A percentile compares a stretch with the other conserved stretches of the same genome.
Conservation (phyloP, 805 yeast genomes). For the Lachancea cidri region DNA sequence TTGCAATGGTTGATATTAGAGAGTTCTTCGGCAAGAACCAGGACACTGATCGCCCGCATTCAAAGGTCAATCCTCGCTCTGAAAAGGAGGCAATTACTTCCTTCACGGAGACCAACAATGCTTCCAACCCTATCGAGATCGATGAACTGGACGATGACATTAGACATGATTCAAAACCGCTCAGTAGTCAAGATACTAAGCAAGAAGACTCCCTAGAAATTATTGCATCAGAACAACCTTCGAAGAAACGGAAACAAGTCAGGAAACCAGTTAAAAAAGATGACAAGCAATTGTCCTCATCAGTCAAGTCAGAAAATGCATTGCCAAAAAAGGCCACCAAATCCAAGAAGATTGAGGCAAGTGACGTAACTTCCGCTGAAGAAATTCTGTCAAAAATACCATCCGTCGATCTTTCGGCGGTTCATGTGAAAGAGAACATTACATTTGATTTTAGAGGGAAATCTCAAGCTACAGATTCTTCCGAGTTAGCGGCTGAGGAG, state of each 20-base stretch:
- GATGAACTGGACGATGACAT: conserved; percentile 14
- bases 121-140: conserved; percentile 7
- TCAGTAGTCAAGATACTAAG: background rate
- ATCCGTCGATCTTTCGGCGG: conserved; percentile 60
- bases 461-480: conserved; percentile 34
- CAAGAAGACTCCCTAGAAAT: conserved; percentile 2
- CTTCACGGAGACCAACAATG: background rate
- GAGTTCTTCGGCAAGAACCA: conserved; percentile 34
- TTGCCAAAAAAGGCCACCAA: conserved; percentile 1
- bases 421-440: conserved; percentile 44
- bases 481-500: conserved; percentile 21
- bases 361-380: conserved; percentile 15
- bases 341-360: background rate
- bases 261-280: background rate
- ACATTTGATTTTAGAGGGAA: conserved; percentile 57
- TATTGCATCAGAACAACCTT: conserved; percentile 1
- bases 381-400: conserved; percentile 53
- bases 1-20: conserved; percentile 36
- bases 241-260: background rate
- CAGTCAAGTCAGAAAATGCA: background rate
- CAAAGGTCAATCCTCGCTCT: background rate
- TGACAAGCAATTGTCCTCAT: background rate
- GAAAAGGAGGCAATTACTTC: background rate
- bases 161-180: background rate
- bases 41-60: background rate